A percentile compares a stretch with the other conserved stretches of the same genome.
These are phyloP conservation scores for Daldinia vernicosa DNA, from an alignment of 495 filamentous ascomycete species.

Conservation along the genomic window DNA sequence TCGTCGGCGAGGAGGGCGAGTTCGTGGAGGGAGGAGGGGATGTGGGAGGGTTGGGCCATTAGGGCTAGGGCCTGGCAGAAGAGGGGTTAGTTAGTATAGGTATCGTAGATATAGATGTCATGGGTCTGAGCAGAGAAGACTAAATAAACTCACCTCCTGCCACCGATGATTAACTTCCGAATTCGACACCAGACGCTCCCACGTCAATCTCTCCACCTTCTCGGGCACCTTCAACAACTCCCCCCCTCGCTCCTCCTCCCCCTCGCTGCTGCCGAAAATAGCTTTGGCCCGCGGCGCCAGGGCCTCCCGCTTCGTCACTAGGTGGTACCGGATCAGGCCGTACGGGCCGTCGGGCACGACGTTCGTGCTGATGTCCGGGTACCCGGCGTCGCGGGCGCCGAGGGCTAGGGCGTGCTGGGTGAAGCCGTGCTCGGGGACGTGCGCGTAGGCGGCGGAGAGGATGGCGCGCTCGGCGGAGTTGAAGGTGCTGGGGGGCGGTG, in stretches of 20 bases:
- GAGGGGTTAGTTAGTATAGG: background rate
- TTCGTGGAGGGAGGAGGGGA: conserved; percentile 80
- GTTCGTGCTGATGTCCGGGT: conserved; percentile 85
- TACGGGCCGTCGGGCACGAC: conserved; percentile 82
- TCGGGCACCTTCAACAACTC: conserved; percentile 42
- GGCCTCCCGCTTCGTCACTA: conserved; percentile 67
- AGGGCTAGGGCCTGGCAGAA: conserved; percentile 77
- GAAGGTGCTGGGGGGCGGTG: conserved; percentile 68
- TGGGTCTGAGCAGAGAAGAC: no score
- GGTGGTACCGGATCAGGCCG: conserved; percentile 82
- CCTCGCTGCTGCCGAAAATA: conserved; percentile 30
- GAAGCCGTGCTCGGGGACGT: conserved; percentile 87
- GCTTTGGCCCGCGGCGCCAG: conserved; percentile 48
- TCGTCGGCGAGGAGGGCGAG: conserved; percentile 84
- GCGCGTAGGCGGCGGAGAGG: conserved; percentile 78
- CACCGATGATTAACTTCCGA: conserved; percentile 71
- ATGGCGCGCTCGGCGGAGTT: conserved; percentile 75
- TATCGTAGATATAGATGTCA: no score
- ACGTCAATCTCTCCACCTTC: conserved; percentile 70
- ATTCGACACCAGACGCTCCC: conserved; percentile 80
- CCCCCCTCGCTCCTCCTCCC: conserved; percentile 30
- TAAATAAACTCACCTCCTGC: conserved; percentile 74
- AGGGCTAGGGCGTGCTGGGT: conserved; percentile 71
- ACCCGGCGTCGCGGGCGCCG: conserved; percentile 83
- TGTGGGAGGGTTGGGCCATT: conserved; percentile 80